Conservation (phyloP, 2,329 filamentous ascomycete genomes). For the Diaporthe capsici region DNA sequence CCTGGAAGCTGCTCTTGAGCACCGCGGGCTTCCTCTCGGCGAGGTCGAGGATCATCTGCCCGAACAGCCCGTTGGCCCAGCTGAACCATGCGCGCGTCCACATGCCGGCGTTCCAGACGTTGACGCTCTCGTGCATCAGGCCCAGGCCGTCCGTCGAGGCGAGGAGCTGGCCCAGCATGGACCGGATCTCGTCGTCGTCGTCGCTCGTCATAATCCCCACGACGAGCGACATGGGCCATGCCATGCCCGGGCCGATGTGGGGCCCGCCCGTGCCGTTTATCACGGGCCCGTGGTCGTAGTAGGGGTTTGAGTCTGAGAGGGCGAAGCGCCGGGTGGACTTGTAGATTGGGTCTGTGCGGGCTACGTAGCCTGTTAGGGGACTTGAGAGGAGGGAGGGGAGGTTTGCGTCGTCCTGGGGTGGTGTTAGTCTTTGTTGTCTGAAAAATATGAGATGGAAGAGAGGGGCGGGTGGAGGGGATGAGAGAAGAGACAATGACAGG, state of each 20-base stretch:
- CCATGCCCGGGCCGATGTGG: slow-evolving; percentile 64
- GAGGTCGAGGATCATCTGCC: slow-evolving; percentile 84
- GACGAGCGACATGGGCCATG: slow-evolving; percentile 81
- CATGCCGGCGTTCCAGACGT: slow-evolving; percentile 68
- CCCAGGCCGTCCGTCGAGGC: slow-evolving; percentile 73
- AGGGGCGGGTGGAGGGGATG: too few species aligned
- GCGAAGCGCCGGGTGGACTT: slow-evolving; percentile 78
- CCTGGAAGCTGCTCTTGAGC: slow-evolving; percentile 60
- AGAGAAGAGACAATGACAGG: too few species aligned
- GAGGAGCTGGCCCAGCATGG: slow-evolving; percentile 66
- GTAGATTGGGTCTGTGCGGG: slow-evolving; percentile 67
- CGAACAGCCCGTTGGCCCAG: slow-evolving; percentile 93
- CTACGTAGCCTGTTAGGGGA: slow-evolving; percentile 67
- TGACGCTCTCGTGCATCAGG: slow-evolving; percentile 77
- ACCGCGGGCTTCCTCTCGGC: slow-evolving; percentile 80
- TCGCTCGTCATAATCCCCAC: slow-evolving; percentile 77
- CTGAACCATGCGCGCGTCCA: slow-evolving; percentile 74
- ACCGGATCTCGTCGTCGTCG: slow-evolving; percentile 72
- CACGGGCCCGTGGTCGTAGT: slow-evolving; percentile 55
- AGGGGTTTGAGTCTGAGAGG: slow-evolving; percentile 73
- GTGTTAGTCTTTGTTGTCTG: too few species aligned
- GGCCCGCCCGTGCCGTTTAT: slow-evolving; percentile 47
- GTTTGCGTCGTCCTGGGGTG: slow-evolving; percentile 66
- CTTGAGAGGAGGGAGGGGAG: slow-evolving; percentile 69
- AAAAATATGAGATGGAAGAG: too few species aligned